Evolutionary conservation across 2,329 filamentous ascomycete genomes (phyloP).

Genomic region (Pseudopithomyces chartarum): DNA sequence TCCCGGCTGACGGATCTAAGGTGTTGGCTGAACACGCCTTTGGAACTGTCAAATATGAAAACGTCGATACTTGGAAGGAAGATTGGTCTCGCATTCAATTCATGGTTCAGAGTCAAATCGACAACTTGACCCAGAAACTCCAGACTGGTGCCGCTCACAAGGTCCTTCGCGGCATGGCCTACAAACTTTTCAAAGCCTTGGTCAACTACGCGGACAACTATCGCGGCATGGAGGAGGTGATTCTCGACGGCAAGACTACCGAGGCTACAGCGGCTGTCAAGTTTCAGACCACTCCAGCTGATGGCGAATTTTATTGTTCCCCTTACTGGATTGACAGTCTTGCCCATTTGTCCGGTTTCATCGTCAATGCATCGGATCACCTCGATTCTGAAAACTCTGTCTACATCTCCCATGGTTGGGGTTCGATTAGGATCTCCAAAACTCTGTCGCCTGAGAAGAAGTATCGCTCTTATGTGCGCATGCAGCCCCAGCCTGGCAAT

Average conservation of each 20-base stretch:
- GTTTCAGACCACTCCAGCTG: conserved; percentile 59
- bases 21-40: conserved; percentile 65
- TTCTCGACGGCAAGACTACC: conserved; percentile 60
- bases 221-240: conserved; percentile 63
- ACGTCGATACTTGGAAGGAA: conserved; percentile 63
- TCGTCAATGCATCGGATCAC: conserved; percentile 64
- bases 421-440: conserved; percentile 62
- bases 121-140: conserved; percentile 71
- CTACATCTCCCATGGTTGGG: conserved; percentile 67
- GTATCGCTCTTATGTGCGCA: conserved; percentile 66
- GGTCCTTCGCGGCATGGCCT: conserved; percentile 75
- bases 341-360: conserved; percentile 63
- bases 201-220: conserved; percentile 63
- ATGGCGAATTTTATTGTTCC: conserved; percentile 62
- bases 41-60: conserved; percentile 66
- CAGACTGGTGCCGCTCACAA: conserved; percentile 71
- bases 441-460: conserved; percentile 57
- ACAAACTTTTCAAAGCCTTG: conserved; percentile 70
- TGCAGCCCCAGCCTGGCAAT: conserved; percentile 61
- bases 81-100: conserved; percentile 71
- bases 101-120: conserved; percentile 59
- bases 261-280: conserved; percentile 61
- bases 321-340: conserved; percentile 65
- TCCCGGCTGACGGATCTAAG: conserved; percentile 62
- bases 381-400: conserved; percentile 64